phyloP scores from a whole-genome alignment of 257 asterid species.

The Solanum sparsipilum region DNA sequence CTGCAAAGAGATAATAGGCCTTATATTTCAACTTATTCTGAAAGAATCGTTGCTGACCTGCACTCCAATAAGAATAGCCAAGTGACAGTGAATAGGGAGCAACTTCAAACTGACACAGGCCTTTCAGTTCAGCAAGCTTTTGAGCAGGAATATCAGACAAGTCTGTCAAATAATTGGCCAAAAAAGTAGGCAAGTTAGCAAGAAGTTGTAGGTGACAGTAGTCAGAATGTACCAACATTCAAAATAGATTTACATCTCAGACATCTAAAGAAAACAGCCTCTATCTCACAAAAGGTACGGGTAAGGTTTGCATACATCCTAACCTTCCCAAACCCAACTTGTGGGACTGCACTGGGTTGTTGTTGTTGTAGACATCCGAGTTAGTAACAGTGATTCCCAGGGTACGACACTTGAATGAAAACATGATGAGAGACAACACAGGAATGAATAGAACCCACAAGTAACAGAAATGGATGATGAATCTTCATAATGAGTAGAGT shows the following conservation, averaged over 20 bases:
- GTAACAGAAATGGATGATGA: not conserved
- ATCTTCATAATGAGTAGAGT: not conserved
- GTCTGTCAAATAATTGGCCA: constrained; percentile 30
- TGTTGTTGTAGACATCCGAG: not conserved
- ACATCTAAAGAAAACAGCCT: not conserved
- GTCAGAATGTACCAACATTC: not conserved
- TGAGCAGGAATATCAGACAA: constrained; percentile 60
- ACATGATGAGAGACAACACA: not conserved
- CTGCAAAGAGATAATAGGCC: not conserved
- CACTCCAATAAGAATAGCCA: constrained; percentile 83
- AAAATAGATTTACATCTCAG: not conserved
- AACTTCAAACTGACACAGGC: constrained; percentile 58
- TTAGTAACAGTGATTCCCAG: not conserved
- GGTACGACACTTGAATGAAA: not conserved
- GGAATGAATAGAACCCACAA: not conserved
- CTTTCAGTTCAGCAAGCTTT: constrained; percentile 61
- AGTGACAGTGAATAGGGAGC: constrained; percentile 66
- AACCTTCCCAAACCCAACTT: not conserved
- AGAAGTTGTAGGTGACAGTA: not conserved
- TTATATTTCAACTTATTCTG: not conserved
- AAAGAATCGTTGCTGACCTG: constrained; percentile 38
- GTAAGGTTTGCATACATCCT: not conserved
- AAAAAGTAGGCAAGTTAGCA: not conserved
- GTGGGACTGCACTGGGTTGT: not conserved
- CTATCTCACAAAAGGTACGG: not conserved